Evolutionary conservation across 208 protist species (phyloP).

Genomic region (Trypanosoma avium): DNA sequence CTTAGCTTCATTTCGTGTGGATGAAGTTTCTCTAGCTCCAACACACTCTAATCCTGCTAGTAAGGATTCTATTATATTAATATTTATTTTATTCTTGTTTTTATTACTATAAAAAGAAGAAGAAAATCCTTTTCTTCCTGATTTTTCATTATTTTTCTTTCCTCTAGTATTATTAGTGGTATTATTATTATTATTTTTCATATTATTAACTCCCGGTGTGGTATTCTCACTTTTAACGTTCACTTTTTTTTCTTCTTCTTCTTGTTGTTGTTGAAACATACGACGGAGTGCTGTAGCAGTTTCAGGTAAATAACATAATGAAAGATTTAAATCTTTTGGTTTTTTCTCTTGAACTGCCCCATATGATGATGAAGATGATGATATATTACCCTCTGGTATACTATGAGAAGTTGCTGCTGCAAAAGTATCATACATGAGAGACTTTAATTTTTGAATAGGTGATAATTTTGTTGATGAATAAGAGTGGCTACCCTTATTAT

Average conservation of each 20-base stretch:
- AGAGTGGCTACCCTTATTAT: slow-evolving; percentile 3
- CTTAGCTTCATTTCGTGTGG: slow-evolving; percentile 25
- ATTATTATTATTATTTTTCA: not conserved
- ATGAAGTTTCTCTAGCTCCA: not conserved
- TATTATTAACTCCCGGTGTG: not conserved
- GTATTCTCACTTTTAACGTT: not conserved
- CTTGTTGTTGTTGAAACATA: slow-evolving; percentile 8
- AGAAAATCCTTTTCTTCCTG: too few species aligned
- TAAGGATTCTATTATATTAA: slow-evolving; percentile 7
- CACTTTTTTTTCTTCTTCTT: not conserved
- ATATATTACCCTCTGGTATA: not conserved
- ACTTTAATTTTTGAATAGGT: slow-evolving; percentile 10
- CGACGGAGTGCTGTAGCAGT: slow-evolving; percentile 24
- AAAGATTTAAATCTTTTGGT: slow-evolving; percentile 8
- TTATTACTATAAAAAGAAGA: too few species aligned
- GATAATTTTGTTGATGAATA: too few species aligned
- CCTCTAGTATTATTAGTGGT: not conserved
- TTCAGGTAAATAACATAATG: slow-evolving; percentile 26
- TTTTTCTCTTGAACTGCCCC: not conserved
- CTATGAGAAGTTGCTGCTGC: slow-evolving; percentile 11
- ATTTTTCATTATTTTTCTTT: slow-evolving; percentile 1
- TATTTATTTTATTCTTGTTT: not conserved
- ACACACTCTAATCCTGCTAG: slow-evolving; percentile 9
- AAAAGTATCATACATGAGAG: slow-evolving; percentile 30
- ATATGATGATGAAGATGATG: too few species aligned